Percentiles rank a stretch among this genome's conserved stretches.
Evolutionary conservation across 2,329 filamentous ascomycete species (phyloP).

Genomic region (Ascochyta viciae-villosae): DNA sequence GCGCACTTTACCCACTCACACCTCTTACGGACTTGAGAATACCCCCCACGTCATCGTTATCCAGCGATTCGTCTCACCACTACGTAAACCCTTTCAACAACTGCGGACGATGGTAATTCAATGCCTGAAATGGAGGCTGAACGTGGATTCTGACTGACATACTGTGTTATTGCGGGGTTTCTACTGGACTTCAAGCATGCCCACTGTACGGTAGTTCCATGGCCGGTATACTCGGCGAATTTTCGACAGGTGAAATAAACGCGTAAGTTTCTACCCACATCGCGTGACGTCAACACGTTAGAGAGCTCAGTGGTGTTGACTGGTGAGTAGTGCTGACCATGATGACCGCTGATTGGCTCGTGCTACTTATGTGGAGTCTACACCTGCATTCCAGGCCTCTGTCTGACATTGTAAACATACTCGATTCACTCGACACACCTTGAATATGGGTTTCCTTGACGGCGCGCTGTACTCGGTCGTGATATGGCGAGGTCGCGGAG

Average conservation of each 20-base stretch:
- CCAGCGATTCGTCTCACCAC: too few species aligned
- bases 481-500: constrained; percentile 1
- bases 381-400: neutral
- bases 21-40: too few species aligned
- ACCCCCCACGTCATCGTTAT: too few species aligned
- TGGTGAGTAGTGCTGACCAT: neutral
- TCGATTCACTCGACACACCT: too few species aligned
- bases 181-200: constrained; percentile 2
- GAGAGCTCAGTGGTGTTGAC: neutral
- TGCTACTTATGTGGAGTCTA: neutral
- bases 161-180: constrained; percentile 4
- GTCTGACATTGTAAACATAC: neutral
- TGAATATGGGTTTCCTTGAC: too few species aligned
- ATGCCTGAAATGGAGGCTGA: constrained; percentile 1
- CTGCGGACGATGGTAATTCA: too few species aligned
- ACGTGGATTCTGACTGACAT: constrained; percentile 4
- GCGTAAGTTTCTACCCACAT: neutral
- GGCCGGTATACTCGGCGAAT: constrained; percentile 14
- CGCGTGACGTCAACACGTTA: neutral
- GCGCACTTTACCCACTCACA: too few species aligned
- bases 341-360: constrained; percentile 4
- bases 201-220: neutral
- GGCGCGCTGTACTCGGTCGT: neutral
- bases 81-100: too few species aligned
- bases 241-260: neutral